These are phyloP conservation scores for Bjerkandera adusta DNA, from an alignment of 1,284 basidiomycete genomes.

Conservation along the genomic window DNA sequence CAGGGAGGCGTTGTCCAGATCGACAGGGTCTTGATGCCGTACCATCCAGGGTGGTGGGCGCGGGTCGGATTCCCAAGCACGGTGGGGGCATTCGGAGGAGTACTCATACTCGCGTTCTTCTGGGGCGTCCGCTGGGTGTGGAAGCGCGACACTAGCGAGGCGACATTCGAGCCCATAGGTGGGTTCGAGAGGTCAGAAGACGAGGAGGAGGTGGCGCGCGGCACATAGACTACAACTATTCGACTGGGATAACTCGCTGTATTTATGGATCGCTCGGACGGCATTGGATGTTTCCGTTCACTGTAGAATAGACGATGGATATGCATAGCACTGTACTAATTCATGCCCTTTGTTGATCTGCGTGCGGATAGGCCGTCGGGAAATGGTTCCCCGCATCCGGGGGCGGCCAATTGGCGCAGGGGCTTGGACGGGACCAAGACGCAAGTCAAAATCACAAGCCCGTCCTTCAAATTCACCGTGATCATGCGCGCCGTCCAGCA, in stretches of 20 bases:
- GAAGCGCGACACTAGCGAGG: constrained; percentile 70
- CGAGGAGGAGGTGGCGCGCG: constrained; percentile 27
- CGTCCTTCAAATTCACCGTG: constrained; percentile 12
- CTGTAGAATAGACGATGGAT: constrained; percentile 7
- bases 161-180: constrained; percentile 82
- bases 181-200: constrained; percentile 69
- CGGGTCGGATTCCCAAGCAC: constrained; percentile 63
- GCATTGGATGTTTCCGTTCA: constrained; percentile 10
- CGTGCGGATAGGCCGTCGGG: not conserved
- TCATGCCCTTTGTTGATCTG: not conserved
- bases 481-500: too few species aligned
- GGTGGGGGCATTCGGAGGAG: constrained; percentile 54
- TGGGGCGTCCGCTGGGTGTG: constrained; percentile 63
- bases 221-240: too few species aligned
- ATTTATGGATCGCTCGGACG: too few species aligned
- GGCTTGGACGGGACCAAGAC: constrained; percentile 15
- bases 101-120: constrained; percentile 70
- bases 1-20: constrained; percentile 88
- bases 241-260: too few species aligned
- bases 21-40: constrained; percentile 82
- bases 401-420: constrained; percentile 5
- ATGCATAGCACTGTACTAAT: constrained; percentile 7
- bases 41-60: constrained; percentile 80
- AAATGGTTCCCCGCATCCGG: constrained; percentile 8
- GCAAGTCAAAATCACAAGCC: constrained; percentile 16